These are phyloP conservation scores for Hygrophoropsis aurantiaca DNA, from an alignment of 768 basidiomycete genomes.

Conservation along the genomic window DNA sequence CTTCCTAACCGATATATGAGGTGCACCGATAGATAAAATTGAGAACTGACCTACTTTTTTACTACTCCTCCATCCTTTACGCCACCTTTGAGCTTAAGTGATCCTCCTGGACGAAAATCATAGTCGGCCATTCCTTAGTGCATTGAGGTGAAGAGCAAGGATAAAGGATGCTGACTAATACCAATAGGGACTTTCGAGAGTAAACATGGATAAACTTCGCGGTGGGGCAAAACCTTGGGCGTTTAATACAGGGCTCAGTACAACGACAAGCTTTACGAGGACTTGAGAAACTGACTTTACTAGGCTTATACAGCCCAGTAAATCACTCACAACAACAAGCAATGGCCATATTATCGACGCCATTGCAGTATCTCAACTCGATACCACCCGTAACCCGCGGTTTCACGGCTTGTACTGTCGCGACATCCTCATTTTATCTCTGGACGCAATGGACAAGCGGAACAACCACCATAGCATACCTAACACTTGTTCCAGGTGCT, in stretches of 20 bases:
- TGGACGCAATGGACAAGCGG: slow-evolving; percentile 61
- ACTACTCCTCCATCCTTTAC: slow-evolving; percentile 75
- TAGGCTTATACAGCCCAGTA: slow-evolving; percentile 1
- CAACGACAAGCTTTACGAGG: not conserved
- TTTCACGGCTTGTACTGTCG: slow-evolving; percentile 62
- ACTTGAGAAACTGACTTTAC: not conserved
- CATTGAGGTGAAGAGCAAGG: slow-evolving; percentile 15
- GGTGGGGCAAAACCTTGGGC: too few species aligned
- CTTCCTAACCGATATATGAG: slow-evolving; percentile 53
- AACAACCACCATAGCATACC: slow-evolving; percentile 54
- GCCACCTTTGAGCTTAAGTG: slow-evolving; percentile 87
- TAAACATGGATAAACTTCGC: slow-evolving; percentile 25
- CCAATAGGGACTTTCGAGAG: slow-evolving; percentile 6
- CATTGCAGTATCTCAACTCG: slow-evolving; percentile 64
- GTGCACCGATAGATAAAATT: slow-evolving; percentile 1
- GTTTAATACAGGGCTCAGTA: not conserved
- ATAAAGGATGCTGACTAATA: slow-evolving; percentile 30
- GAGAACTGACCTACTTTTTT: slow-evolving; percentile 64
- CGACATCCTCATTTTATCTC: slow-evolving; percentile 57
- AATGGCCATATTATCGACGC: slow-evolving; percentile 80
- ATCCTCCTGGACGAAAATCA: slow-evolving; percentile 80
- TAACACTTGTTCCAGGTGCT: slow-evolving; percentile 79
- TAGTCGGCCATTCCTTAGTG: slow-evolving; percentile 68
- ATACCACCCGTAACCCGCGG: slow-evolving; percentile 78
- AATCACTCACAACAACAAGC: not conserved